phyloP scores from a whole-genome alignment of 2,329 filamentous ascomycete genomes.

The Nemania sp. region DNA sequence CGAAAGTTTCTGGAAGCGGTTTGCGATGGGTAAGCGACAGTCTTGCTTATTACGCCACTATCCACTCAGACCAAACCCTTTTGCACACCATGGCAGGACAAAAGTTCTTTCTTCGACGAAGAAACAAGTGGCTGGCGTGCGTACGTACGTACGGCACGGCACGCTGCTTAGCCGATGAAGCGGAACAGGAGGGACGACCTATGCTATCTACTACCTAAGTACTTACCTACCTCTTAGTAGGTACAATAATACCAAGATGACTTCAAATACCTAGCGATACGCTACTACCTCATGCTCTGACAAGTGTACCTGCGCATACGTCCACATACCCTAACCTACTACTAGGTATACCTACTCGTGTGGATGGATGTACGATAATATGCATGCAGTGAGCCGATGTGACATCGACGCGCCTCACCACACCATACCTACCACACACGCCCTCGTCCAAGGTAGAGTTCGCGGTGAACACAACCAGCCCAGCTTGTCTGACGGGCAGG shows the following conservation, averaged over 20 bases:
- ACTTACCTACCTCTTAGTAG: not conserved
- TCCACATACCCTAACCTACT: too few relatives aligned
- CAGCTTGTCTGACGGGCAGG: slow-evolving; percentile 5
- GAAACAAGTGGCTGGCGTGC: slow-evolving; percentile 1
- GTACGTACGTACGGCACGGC: too few relatives aligned
- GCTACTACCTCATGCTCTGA: not conserved
- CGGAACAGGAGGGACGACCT: not conserved
- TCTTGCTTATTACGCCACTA: not conserved
- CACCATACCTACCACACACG: not conserved
- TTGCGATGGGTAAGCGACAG: not conserved
- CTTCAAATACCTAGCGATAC: not conserved
- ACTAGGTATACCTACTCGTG: slow-evolving; percentile 8
- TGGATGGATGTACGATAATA: slow-evolving; percentile 16
- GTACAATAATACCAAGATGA: not conserved
- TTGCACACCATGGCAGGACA: not conserved
- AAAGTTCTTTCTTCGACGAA: not conserved
- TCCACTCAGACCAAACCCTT: not conserved
- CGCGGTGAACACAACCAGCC: slow-evolving; percentile 12
- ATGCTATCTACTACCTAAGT: not conserved
- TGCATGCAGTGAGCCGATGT: slow-evolving; percentile 25
- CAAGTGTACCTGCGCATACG: too few relatives aligned
- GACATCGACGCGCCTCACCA: slow-evolving; percentile 13
- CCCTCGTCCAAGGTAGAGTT: slow-evolving; percentile 12
- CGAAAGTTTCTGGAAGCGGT: too few relatives aligned
- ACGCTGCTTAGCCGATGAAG: slow-evolving; percentile 4